A percentile compares a stretch with the other conserved stretches of the same genome.
These are phyloP conservation scores for Phragmites australis DNA, from an alignment of 176 grass and related monocot species.

Conservation along the genomic window DNA sequence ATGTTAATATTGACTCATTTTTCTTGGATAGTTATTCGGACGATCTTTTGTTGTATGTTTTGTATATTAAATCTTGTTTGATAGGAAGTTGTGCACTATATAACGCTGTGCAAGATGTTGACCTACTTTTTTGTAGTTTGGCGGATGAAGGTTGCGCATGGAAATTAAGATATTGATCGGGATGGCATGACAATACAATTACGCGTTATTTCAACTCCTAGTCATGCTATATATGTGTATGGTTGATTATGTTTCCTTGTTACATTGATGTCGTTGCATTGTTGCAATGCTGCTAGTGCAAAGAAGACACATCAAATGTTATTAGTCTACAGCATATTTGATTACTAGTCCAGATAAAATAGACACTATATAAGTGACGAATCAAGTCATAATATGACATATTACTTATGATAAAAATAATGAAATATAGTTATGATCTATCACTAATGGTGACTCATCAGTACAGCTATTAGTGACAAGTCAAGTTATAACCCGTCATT, in stretches of 20 bases:
- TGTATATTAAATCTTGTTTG: neutral
- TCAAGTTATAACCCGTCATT: no score
- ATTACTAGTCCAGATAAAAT: neutral
- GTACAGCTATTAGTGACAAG: no score
- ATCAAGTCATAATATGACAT: no score
- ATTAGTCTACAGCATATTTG: neutral
- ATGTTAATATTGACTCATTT: neutral
- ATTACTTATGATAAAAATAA: no score
- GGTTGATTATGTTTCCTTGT: slow-evolving; percentile 23
- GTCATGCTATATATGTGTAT: neutral
- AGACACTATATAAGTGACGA: no score
- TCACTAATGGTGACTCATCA: no score
- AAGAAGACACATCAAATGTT: no score
- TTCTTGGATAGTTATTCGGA: neutral
- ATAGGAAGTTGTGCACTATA: neutral
- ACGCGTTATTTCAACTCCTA: slow-evolving; percentile 10
- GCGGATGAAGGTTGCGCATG: slow-evolving; percentile 28
- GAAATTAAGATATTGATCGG: neutral
- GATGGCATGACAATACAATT: slow-evolving; percentile 26
- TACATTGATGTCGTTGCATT: slow-evolving; percentile 18
- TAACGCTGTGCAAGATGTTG: slow-evolving; percentile 13
- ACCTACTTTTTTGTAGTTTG: slow-evolving; percentile 23
- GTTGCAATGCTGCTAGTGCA: no score
- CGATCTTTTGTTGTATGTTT: neutral
- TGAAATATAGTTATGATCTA: no score